These are phyloP conservation scores for Alternaria brassicicola DNA, from an alignment of 2,329 filamentous ascomycete species.

Conservation along the genomic window DNA sequence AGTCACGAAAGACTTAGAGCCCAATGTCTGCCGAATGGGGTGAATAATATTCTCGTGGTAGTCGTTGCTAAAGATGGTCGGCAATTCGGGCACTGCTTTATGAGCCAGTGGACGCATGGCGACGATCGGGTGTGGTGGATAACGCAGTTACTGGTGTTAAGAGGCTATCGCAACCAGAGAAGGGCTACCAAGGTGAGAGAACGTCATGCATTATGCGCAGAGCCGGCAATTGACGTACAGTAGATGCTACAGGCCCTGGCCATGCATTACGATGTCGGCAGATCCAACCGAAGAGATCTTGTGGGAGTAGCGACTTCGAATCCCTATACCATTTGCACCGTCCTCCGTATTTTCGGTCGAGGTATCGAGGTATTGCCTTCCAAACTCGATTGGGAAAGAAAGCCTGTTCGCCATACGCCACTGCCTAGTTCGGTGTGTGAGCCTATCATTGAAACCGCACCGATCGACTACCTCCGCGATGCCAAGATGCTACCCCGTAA, in stretches of 20 bases:
- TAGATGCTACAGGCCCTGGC: conserved; percentile 16
- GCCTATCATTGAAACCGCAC: conserved; percentile 3
- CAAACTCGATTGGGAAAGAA: conserved; percentile 4
- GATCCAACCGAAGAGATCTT: not conserved
- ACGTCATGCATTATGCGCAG: too few species aligned
- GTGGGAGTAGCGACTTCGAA: conserved; percentile 7
- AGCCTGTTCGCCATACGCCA: not conserved
- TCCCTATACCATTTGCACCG: conserved; percentile 9
- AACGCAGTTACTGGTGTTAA: conserved; percentile 14
- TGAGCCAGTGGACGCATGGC: conserved; percentile 13
- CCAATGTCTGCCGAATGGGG: not conserved
- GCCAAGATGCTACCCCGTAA: not conserved
- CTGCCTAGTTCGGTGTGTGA: not conserved
- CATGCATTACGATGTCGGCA: conserved; percentile 14
- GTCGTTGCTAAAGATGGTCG: not conserved
- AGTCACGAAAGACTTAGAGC: not conserved
- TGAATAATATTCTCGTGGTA: conserved; percentile 11
- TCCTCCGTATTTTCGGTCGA: conserved; percentile 16
- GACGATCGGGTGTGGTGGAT: conserved; percentile 16
- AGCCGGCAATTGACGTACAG: not conserved
- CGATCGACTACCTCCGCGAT: conserved; percentile 1
- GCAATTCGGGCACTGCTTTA: conserved; percentile 15
- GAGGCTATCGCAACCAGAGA: conserved; percentile 14
- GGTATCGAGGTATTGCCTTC: conserved; percentile 17
- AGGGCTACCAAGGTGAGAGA: conserved; percentile 14